phyloP scores from a whole-genome alignment of 352 stramenopile species.

The Stramenopiles sp. region DNA sequence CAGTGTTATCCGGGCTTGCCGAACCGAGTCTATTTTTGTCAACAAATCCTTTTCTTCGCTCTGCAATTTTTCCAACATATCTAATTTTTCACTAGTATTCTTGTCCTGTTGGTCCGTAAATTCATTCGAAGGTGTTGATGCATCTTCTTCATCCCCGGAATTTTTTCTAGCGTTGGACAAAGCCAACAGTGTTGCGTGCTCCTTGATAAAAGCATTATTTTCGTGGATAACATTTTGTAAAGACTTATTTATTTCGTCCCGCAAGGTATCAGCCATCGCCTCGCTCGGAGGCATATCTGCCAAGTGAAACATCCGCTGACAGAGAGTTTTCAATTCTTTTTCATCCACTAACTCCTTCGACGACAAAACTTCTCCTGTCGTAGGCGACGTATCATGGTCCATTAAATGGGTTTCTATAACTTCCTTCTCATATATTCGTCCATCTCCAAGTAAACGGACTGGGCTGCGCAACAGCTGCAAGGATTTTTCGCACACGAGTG shows the following conservation, averaged over 20 bases:
- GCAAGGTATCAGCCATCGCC: neutral
- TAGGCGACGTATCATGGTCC: neutral
- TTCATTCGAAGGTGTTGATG: no score
- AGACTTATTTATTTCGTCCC: neutral
- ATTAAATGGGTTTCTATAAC: neutral
- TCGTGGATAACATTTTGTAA: neutral
- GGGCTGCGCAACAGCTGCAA: neutral
- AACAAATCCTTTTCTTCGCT: conserved; percentile 38
- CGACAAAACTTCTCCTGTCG: neutral
- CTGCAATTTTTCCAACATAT: conserved; percentile 27
- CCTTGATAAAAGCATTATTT: neutral
- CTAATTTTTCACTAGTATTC: neutral
- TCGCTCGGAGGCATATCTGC: neutral
- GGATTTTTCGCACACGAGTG: neutral
- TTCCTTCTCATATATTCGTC: neutral
- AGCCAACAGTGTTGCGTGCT: neutral
- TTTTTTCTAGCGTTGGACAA: no score
- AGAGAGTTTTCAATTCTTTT: neutral
- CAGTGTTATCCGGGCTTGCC: conserved; percentile 37
- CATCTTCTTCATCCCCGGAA: no score
- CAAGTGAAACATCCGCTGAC: neutral
- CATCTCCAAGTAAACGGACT: neutral
- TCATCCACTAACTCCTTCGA: neutral
- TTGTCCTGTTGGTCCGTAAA: no score
- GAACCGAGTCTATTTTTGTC: conserved; percentile 35